Conservation (phyloP, 768 basidiomycete genomes). For the Pleurotus giganteus region DNA sequence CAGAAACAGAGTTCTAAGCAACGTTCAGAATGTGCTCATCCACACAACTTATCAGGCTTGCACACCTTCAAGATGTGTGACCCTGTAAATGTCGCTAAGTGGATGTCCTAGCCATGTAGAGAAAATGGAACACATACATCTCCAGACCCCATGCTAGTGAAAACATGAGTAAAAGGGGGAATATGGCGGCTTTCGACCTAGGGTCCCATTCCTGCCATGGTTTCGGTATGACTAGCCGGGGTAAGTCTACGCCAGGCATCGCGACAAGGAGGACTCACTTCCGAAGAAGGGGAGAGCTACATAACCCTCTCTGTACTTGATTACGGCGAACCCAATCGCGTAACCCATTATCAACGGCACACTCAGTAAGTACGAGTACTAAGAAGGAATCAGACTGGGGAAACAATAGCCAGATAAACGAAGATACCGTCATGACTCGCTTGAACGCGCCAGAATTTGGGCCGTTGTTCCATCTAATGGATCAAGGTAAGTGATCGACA, state of each 20-base stretch:
- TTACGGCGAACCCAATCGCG: constrained; percentile 59
- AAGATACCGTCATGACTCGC: constrained; percentile 79
- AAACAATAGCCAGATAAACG: neutral
- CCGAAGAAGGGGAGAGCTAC: constrained; percentile 41
- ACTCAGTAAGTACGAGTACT: constrained; percentile 72
- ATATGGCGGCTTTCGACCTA: constrained; percentile 43
- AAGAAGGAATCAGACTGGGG: neutral
- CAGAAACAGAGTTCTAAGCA: constrained; percentile 79
- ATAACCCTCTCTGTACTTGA: constrained; percentile 76
- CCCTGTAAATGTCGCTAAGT: constrained; percentile 35
- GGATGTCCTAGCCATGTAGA: neutral
- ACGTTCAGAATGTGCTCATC: constrained; percentile 6
- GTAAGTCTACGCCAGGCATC: constrained; percentile 5
- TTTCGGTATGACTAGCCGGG: constrained; percentile 54
- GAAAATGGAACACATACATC: constrained; percentile 46
- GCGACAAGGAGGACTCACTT: constrained; percentile 38
- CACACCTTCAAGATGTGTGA: constrained; percentile 78
- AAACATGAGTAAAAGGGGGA: constrained; percentile 65
- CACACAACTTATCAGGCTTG: neutral
- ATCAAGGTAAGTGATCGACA: neutral
- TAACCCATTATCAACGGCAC: constrained; percentile 61
- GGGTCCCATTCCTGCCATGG: constrained; percentile 60
- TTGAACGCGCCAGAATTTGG: constrained; percentile 75
- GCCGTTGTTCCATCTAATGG: constrained; percentile 64
- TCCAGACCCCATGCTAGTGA: constrained; percentile 73